These are phyloP conservation scores for Amanita pallidorosea DNA, from an alignment of 768 basidiomycete genomes.

Conservation along the genomic window DNA sequence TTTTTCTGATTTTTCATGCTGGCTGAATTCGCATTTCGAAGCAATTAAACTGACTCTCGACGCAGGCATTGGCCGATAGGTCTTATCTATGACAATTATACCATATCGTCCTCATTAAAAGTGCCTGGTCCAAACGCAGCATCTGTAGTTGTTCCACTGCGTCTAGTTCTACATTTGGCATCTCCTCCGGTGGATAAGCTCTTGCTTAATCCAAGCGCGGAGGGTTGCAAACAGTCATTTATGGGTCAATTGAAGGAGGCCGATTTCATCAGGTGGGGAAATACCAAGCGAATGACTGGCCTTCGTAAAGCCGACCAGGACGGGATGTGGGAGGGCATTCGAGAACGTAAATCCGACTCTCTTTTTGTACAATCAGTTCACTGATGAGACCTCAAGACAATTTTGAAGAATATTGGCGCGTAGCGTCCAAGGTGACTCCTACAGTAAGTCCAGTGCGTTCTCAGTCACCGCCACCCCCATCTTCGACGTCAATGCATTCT, in stretches of 20 bases:
- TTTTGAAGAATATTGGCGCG: conserved; percentile 91
- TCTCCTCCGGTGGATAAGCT: conserved; percentile 84
- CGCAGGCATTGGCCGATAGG: conserved; percentile 98
- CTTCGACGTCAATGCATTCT: conserved; percentile 50
- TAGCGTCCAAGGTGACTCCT: conserved; percentile 89
- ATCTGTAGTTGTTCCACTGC: conserved; percentile 44
- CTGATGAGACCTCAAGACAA: conserved; percentile 51
- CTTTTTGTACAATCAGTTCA: conserved; percentile 6
- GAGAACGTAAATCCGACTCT: conserved; percentile 59
- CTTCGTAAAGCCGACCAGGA: conserved; percentile 90
- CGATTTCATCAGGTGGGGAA: conserved; percentile 95
- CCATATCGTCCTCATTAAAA: conserved; percentile 50
- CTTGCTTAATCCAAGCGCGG: conserved; percentile 66
- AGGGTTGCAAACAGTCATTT: conserved; percentile 87
- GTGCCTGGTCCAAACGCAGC: conserved; percentile 29
- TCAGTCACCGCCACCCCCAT: conserved; percentile 42
- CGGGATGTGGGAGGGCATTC: conserved; percentile 93
- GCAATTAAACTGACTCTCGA: conserved; percentile 1
- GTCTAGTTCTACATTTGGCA: conserved; percentile 78
- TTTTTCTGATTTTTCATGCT: not conserved
- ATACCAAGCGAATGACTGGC: conserved; percentile 87
- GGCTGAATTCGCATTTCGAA: conserved; percentile 2
- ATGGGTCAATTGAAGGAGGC: conserved; percentile 97
- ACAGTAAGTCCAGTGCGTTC: conserved; percentile 55
- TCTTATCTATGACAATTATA: conserved; percentile 82